These are phyloP conservation scores for Leccinum olivaceopallidum DNA, from an alignment of 768 basidiomycete genomes.

Conservation along the genomic window DNA sequence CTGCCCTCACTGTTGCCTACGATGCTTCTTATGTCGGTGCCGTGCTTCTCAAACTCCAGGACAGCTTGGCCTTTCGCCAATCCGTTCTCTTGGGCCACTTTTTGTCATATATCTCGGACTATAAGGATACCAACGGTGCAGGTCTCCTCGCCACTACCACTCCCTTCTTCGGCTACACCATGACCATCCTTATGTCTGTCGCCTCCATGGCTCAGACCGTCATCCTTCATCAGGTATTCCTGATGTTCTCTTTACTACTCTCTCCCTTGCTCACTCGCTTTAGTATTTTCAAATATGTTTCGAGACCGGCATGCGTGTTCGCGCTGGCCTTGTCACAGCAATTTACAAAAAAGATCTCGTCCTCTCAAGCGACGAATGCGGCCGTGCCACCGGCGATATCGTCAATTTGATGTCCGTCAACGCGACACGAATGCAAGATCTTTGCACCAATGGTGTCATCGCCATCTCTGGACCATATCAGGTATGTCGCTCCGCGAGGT, in stretches of 20 bases:
- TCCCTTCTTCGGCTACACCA: conserved; percentile 66
- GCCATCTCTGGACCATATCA: conserved; percentile 85
- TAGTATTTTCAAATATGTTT: conserved; percentile 86
- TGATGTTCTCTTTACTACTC: neutral
- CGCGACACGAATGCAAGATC: conserved; percentile 73
- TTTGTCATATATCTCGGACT: conserved; percentile 77
- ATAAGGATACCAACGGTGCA: conserved; percentile 53
- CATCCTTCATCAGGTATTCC: conserved; percentile 70
- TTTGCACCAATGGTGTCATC: conserved; percentile 83
- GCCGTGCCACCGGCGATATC: conserved; percentile 85
- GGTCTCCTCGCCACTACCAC: conserved; percentile 32
- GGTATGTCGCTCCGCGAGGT: conserved; percentile 54
- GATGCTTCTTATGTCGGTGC: conserved; percentile 73
- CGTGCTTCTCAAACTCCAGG: conserved; percentile 70
- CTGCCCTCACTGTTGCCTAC: conserved; percentile 74
- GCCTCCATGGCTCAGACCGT: conserved; percentile 78
- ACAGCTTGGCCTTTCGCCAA: conserved; percentile 79
- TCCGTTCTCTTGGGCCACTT: conserved; percentile 83
- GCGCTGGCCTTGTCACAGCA: conserved; percentile 80
- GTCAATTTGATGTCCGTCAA: conserved; percentile 94
- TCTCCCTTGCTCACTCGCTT: neutral
- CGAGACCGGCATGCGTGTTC: conserved; percentile 91
- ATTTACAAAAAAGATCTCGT: conserved; percentile 88
- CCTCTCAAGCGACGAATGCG: conserved; percentile 82
- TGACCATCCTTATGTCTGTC: conserved; percentile 79